Percentiles rank a stretch among this genome's conserved stretches.
Conservation (phyloP, 139 green algal genomes). For the Zygnema circumcarinatum region DNA sequence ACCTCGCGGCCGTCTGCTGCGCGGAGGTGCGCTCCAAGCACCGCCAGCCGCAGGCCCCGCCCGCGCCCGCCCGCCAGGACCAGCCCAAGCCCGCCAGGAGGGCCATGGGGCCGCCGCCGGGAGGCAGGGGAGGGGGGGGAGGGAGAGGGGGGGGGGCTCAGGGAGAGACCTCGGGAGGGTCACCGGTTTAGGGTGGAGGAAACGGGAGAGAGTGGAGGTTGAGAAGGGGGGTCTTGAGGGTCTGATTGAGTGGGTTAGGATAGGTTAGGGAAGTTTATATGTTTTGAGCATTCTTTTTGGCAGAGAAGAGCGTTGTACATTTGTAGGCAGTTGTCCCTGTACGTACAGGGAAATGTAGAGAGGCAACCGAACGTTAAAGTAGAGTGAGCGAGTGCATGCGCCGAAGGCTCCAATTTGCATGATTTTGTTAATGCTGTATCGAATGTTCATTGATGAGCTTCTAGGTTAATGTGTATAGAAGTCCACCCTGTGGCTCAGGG, state of each 20-base stretch:
- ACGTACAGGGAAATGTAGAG: neutral
- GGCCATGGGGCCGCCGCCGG: too few relatives aligned
- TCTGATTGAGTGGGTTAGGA: neutral
- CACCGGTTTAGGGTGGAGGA: neutral
- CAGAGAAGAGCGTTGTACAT: neutral
- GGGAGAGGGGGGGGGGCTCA: neutral
- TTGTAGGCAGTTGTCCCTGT: neutral
- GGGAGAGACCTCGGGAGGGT: neutral
- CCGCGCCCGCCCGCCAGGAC: too few relatives aligned
- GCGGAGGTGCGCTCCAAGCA: constrained; percentile 38
- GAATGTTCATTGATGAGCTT: too few relatives aligned
- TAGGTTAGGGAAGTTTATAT: neutral
- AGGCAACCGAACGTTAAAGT: neutral
- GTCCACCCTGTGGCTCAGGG: too few relatives aligned
- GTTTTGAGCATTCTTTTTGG: too few relatives aligned
- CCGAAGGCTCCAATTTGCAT: neutral
- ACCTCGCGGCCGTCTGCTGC: constrained; percentile 44
- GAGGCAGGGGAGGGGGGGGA: neutral
- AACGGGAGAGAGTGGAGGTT: neutral
- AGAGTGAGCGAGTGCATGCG: neutral
- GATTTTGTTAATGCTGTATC: too few relatives aligned
- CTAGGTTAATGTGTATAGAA: too few relatives aligned
- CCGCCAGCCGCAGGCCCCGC: too few relatives aligned
- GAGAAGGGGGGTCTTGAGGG: constrained; percentile 5
- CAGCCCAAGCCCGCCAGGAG: too few relatives aligned